These are phyloP conservation scores for Azolla pinnata DNA, from an alignment of 75 land plant genomes.

Conservation along the genomic window DNA sequence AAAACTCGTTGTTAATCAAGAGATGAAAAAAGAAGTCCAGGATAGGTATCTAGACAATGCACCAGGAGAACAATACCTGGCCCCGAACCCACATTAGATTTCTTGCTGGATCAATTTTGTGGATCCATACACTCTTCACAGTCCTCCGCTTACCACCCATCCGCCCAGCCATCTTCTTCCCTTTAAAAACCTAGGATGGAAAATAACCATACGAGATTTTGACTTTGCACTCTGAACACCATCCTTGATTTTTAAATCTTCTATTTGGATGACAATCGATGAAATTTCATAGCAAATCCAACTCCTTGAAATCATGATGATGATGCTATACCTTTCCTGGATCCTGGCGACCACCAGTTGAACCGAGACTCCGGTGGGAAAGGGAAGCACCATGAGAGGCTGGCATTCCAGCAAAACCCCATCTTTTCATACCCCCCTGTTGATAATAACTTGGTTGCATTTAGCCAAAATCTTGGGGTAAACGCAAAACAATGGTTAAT, in stretches of 20 bases:
- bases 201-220: too few species aligned
- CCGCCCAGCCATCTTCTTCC: conserved; percentile 93
- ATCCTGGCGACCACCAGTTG: conserved; percentile 92
- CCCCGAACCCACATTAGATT: conserved; percentile 95
- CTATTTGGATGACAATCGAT: too few species aligned
- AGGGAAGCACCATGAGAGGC: conserved; percentile 94
- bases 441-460: too few species aligned
- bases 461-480: not conserved
- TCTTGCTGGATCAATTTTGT: conserved; percentile 90
- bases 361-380: conserved; percentile 77
- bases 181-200: conserved; percentile 97
- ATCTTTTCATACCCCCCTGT: conserved; percentile 94
- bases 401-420: conserved; percentile 74
- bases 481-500: not conserved
- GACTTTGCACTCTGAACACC: too few species aligned
- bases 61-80: conserved; percentile 43
- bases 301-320: too few species aligned
- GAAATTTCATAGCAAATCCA: too few species aligned
- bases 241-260: too few species aligned
- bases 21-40: too few species aligned
- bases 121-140: conserved; percentile 88
- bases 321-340: conserved; percentile 81
- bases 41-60: too few species aligned
- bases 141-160: conserved; percentile 85
- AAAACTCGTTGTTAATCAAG: too few species aligned